Percentiles rank a stretch among this genome's conserved stretches.
These are phyloP conservation scores for Lactarius indigo DNA, from an alignment of 768 basidiomycete species.

Conservation along the genomic window DNA sequence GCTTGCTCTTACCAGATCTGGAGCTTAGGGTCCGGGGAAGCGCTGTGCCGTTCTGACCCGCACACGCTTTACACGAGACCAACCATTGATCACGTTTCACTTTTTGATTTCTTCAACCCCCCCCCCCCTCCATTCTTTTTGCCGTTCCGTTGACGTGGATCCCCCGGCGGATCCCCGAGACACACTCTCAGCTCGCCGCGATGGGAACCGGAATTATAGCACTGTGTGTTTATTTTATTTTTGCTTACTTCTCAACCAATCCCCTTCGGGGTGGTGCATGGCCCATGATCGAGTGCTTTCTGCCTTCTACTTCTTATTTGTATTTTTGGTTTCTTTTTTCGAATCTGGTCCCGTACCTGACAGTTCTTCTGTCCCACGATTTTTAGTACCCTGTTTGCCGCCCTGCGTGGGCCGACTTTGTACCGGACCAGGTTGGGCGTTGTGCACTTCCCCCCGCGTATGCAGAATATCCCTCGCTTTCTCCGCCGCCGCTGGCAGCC, in stretches of 20 bases:
- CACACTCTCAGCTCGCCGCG: background rate
- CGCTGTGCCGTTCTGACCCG: background rate
- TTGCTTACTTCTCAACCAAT: background rate
- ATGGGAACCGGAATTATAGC: background rate
- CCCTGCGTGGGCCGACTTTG: constrained; percentile 57
- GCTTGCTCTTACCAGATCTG: constrained; percentile 15
- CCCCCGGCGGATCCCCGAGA: constrained; percentile 10
- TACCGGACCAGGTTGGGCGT: constrained; percentile 33
- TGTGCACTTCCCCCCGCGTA: constrained; percentile 19
- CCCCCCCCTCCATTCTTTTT: constrained; percentile 3
- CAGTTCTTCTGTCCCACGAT: background rate
- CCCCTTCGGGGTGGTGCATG: background rate
- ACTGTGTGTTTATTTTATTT: background rate
- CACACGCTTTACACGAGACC: background rate
- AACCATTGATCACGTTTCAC: background rate
- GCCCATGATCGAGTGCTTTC: background rate
- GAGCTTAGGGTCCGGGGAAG: constrained; percentile 14
- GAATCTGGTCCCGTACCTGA: background rate
- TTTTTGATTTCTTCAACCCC: constrained; percentile 3
- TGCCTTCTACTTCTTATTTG: background rate
- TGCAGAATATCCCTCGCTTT: constrained; percentile 43
- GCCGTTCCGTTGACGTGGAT: constrained; percentile 13
- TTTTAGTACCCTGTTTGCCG: constrained; percentile 58
- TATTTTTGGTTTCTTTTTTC: background rate
- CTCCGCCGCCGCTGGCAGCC: constrained; percentile 58